Evolutionary conservation across 2,329 filamentous ascomycete genomes (phyloP), one percentile per base, ranked within the genome.

Genomic region (Helotiales sp.): DNA sequence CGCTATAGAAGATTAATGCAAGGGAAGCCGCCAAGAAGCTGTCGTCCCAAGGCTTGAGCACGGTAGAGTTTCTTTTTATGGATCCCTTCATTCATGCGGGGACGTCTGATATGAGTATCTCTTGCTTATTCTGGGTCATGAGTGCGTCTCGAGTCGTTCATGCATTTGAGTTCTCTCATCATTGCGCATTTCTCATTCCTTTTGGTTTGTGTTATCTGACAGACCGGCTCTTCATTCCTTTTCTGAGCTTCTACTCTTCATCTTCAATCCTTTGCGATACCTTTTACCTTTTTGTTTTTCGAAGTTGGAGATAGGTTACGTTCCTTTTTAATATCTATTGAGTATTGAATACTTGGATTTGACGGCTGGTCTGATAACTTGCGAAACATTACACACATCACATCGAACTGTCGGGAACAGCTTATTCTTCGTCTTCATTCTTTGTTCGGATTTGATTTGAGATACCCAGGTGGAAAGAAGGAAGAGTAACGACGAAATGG

Each of bases 241-340:
- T 30, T 48, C n/a, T 22, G 12, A 31, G 24, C 34, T 25, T 48
- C 42, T 50, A 9, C 27, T 29, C 27, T 55, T 51, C 24, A 27
- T 38, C 15, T 36, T n/a, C n/a, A n/a, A n/a, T n/a, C n/a, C n/a
- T n/a, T n/a, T n/a, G n/a, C n/a, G n/a, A n/a, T n/a, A n/a, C n/a
- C n/a, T n/a, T n/a, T n/a, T n/a, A n/a, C n/a, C n/a, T n/a, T n/a
- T n/a, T n/a, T n/a, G n/a, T n/a, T n/a, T n/a, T n/a, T n/a, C n/a
- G n/a, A n/a, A n/a, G n/a, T n/a, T n/a, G n/a, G 34, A 55, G 42
- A 31, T 51, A 51, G 7, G 33, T n/a, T 40, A 13, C 25, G 42
- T 48, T 48, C 17, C n/a, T n/a, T 31, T 29, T 29, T 48, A n/a
- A 48, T 25, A 13, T 48, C 27, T 29, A 17, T 48, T 47, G 24